Evolutionary conservation across 2,329 filamentous ascomycete genomes (phyloP).

Genomic region (Calonectria montana): DNA sequence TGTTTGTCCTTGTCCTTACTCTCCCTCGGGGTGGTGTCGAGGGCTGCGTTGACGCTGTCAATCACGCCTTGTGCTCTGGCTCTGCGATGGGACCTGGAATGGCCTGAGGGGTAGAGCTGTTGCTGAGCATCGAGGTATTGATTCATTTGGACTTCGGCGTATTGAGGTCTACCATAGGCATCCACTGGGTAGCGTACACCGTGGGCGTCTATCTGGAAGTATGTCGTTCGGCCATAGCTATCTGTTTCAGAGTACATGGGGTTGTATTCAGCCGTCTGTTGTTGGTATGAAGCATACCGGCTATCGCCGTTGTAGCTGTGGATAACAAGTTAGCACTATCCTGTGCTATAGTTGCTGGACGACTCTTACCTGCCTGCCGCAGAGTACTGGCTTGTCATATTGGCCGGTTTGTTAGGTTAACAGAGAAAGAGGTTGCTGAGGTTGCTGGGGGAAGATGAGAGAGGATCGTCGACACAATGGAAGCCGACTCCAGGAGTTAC

Average conservation of each 20-base stretch:
- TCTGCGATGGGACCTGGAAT: neutral
- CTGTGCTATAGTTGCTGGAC: too few species aligned
- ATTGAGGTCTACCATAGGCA: neutral
- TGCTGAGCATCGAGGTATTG: neutral
- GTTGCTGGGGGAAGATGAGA: too few species aligned
- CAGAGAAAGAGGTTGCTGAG: too few species aligned
- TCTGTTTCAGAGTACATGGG: too few species aligned
- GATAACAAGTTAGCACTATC: neutral
- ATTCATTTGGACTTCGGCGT: neutral
- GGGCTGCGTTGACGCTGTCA: neutral
- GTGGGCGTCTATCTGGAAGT: neutral
- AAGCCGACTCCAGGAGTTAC: too few species aligned
- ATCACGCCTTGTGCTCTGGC: neutral
- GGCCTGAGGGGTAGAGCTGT: neutral
- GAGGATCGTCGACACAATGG: too few species aligned
- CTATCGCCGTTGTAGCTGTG: neutral
- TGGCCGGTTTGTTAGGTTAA: too few species aligned
- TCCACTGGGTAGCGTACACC: neutral
- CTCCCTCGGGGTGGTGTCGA: neutral
- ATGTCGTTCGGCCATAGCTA: neutral
- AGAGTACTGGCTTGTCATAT: too few species aligned
- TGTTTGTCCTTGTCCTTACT: neutral
- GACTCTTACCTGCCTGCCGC: neutral
- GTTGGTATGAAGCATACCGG: too few species aligned
- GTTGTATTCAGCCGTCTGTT: too few species aligned